Evolutionary conservation across 1,284 basidiomycete genomes (phyloP).

Genomic region (Microbotryum lychnidis-dioicae): DNA sequence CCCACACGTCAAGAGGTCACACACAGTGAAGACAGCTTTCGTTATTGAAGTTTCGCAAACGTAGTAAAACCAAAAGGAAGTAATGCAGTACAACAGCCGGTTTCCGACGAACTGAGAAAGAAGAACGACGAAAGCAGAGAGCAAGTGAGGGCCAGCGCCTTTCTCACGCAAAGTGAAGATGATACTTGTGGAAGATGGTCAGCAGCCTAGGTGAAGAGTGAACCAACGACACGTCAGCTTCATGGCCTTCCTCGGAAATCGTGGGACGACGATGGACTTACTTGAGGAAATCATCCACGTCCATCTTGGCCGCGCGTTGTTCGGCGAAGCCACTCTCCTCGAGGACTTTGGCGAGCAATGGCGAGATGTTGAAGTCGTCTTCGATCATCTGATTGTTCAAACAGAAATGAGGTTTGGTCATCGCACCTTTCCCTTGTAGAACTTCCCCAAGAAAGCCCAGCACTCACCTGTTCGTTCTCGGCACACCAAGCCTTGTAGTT

Average conservation of each 20-base stretch:
- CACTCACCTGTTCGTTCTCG: slow-evolving; percentile 47
- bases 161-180: slow-evolving; percentile 64
- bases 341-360: slow-evolving; percentile 68
- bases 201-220: slow-evolving; percentile 47
- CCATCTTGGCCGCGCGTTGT: slow-evolving; percentile 70
- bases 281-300: slow-evolving; percentile 74
- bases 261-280: slow-evolving; percentile 38
- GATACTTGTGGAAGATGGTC: slow-evolving; percentile 70
- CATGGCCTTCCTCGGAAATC: no score
- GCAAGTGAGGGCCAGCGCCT: background rate
- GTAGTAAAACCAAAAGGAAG: no score
- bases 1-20: background rate
- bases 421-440: background rate
- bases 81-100: no score
- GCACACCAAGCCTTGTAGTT: slow-evolving; percentile 95
- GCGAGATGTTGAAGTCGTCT: slow-evolving; percentile 61
- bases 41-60: no score
- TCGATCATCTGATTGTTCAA: slow-evolving; percentile 54
- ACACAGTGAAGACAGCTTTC: no score
- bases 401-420: background rate
- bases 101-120: no score
- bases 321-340: slow-evolving; percentile 58
- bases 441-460: background rate
- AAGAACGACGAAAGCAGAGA: no score
- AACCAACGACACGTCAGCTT: no score